Percentiles rank a stretch among this genome's conserved stretches.
Conservation (phyloP, 2,329 filamentous ascomycete species). For the Exophiala xenobiotica region DNA sequence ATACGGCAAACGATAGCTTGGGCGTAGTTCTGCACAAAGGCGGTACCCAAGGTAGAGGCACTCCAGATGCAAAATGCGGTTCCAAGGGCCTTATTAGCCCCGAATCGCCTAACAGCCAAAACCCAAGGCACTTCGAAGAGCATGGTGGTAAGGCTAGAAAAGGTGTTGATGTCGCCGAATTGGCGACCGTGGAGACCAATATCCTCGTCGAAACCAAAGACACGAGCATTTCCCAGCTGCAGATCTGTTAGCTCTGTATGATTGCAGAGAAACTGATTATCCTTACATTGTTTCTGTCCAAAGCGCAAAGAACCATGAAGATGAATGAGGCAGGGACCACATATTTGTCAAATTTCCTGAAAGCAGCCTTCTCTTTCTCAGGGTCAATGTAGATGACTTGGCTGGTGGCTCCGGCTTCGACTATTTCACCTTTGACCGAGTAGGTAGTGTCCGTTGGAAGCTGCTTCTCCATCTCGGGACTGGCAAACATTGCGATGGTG, state of each 20-base stretch:
- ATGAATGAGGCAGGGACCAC: constrained; percentile 16
- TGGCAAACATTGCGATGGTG: too few relatives aligned
- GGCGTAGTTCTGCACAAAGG: constrained; percentile 33
- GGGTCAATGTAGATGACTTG: constrained; percentile 25
- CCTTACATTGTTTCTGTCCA: constrained; percentile 44
- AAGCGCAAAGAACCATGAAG: constrained; percentile 42
- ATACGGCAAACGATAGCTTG: constrained; percentile 35
- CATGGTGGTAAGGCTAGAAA: constrained; percentile 14
- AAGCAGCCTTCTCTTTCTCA: constrained; percentile 16
- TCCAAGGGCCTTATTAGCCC: constrained; percentile 13
- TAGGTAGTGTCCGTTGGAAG: too few relatives aligned
- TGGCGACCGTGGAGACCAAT: constrained; percentile 58
- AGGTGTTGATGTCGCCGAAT: constrained; percentile 52
- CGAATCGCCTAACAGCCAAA: constrained; percentile 10
- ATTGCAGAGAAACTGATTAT: constrained; percentile 29
- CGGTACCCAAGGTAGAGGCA: constrained; percentile 19
- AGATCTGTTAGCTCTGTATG: neutral
- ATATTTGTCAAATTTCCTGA: constrained; percentile 26
- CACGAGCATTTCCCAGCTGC: constrained; percentile 49
- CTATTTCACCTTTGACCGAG: too few relatives aligned
- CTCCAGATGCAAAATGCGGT: constrained; percentile 18
- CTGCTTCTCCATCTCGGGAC: too few relatives aligned
- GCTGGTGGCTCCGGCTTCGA: too few relatives aligned
- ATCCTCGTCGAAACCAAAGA: constrained; percentile 62
- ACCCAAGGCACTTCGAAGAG: constrained; percentile 22